Conservation (phyloP, 441 rosid species). For the Gossypium davidsonii region DNA sequence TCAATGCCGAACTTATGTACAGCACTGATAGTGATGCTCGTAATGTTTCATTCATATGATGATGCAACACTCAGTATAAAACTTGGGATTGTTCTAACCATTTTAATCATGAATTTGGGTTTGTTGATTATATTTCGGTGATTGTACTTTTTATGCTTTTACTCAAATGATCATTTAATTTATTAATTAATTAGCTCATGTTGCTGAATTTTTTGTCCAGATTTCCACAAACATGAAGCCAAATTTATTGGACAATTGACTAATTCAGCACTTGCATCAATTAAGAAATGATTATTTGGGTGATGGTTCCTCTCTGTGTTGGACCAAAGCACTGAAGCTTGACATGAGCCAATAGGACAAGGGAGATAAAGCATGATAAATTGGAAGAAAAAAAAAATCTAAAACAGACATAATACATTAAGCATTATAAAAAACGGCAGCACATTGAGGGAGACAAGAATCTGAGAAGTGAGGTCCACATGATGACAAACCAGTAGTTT, state of each 20-base stretch:
- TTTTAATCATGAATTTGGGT: constrained; percentile 14
- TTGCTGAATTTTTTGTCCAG: constrained; percentile 17
- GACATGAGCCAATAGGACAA: not conserved
- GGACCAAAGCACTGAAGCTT: not conserved
- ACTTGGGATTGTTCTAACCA: too few species aligned
- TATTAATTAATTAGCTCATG: constrained; percentile 1
- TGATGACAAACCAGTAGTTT: constrained; percentile 35
- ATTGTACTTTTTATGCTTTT: not conserved
- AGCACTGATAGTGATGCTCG: too few species aligned
- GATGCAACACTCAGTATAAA: too few species aligned
- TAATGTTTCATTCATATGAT: too few species aligned
- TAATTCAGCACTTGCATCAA: not conserved
- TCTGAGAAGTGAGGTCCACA: constrained; percentile 22
- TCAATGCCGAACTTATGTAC: too few species aligned
- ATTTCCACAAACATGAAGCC: constrained; percentile 23
- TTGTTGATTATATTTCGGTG: not conserved
- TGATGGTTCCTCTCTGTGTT: not conserved
- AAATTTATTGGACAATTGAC: constrained; percentile 4
- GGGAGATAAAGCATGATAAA: not conserved
- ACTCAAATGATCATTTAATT: not conserved
- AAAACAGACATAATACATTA: too few species aligned
- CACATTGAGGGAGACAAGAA: not conserved
- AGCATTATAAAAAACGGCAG: not conserved
- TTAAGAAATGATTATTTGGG: not conserved
- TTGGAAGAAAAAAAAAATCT: not conserved